A percentile compares a stretch with the other conserved stretches of the same genome.
Conservation (phyloP, 352 stramenopile genomes). For the Lagenidium sp. region DNA sequence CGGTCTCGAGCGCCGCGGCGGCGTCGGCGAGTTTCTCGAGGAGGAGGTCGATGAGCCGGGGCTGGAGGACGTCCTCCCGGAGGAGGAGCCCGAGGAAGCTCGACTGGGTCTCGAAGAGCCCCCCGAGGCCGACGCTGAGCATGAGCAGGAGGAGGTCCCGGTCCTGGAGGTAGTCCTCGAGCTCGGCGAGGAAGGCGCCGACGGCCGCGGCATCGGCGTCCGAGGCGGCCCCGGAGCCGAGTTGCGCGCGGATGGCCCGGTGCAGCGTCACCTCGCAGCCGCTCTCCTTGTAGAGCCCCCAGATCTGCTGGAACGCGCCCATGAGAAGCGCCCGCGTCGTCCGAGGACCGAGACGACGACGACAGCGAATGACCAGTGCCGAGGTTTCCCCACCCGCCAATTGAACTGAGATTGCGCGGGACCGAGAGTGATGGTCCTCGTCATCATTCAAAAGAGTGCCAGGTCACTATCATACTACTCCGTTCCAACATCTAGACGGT, state of each 20-base stretch:
- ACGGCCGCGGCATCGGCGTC: conserved; percentile 14
- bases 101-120: conserved; percentile 27
- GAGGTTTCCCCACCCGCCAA: too few relatives aligned
- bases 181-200: conserved; percentile 20
- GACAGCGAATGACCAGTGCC: too few relatives aligned
- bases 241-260: conserved; percentile 17
- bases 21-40: conserved; percentile 47
- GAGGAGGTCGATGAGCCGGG: conserved; percentile 30
- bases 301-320: conserved; percentile 27
- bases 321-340: too few relatives aligned
- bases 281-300: conserved; percentile 37
- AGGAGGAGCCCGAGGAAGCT: conserved; percentile 53
- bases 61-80: conserved; percentile 38
- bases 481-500: too few relatives aligned
- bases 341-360: too few relatives aligned
- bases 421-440: too few relatives aligned
- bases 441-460: too few relatives aligned
- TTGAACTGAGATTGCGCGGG: too few relatives aligned
- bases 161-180: conserved; percentile 27
- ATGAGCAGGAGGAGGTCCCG: conserved; percentile 31
- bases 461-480: too few relatives aligned
- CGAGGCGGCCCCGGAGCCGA: conserved; percentile 11
- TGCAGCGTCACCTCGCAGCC: conserved; percentile 26
- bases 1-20: conserved; percentile 17
- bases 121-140: conserved; percentile 32